Evolutionary conservation across 495 filamentous ascomycete species (phyloP).

Genomic region (Thermochaetoides thermophila): DNA sequence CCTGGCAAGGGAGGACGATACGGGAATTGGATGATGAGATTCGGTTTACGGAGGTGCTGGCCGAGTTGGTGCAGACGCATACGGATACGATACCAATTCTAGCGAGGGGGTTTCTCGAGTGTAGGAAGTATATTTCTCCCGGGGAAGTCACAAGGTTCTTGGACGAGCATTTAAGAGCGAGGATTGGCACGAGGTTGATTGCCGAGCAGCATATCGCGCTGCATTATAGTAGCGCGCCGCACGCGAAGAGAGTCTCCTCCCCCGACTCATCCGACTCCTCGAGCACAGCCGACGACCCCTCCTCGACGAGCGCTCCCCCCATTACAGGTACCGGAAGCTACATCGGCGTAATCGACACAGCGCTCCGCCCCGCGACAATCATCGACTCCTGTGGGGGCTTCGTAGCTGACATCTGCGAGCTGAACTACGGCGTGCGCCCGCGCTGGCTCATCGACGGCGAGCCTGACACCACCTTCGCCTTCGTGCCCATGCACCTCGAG

Average conservation of each 20-base stretch:
- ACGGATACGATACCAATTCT: conserved; percentile 86
- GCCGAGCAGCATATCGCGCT: conserved; percentile 95
- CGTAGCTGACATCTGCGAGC: conserved; percentile 89
- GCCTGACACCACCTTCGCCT: conserved; percentile 67
- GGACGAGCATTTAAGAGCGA: conserved; percentile 82
- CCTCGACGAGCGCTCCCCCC: conserved; percentile 14
- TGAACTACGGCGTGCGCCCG: conserved; percentile 85
- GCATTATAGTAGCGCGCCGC: conserved; percentile 66
- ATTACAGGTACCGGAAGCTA: conserved; percentile 43
- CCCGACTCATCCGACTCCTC: too few relatives aligned
- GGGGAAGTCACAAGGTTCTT: conserved; percentile 76
- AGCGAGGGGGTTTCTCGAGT: conserved; percentile 83
- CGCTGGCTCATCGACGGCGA: conserved; percentile 68
- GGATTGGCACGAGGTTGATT: conserved; percentile 87
- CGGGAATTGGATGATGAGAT: conserved; percentile 76
- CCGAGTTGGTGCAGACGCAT: conserved; percentile 86
- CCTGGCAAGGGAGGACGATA: conserved; percentile 63
- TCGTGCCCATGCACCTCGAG: conserved; percentile 87
- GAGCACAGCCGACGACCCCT: background rate
- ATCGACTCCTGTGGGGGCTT: conserved; percentile 73
- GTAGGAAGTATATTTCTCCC: conserved; percentile 68
- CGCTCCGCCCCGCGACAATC: conserved; percentile 63
- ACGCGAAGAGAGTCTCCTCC: conserved; percentile 33
- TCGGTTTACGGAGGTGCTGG: conserved; percentile 78
- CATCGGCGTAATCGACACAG: conserved; percentile 95